Base-by-base conservation (phyloP, 371 early-diverging fungal species). In the Chytridium lagenaria region DNA sequence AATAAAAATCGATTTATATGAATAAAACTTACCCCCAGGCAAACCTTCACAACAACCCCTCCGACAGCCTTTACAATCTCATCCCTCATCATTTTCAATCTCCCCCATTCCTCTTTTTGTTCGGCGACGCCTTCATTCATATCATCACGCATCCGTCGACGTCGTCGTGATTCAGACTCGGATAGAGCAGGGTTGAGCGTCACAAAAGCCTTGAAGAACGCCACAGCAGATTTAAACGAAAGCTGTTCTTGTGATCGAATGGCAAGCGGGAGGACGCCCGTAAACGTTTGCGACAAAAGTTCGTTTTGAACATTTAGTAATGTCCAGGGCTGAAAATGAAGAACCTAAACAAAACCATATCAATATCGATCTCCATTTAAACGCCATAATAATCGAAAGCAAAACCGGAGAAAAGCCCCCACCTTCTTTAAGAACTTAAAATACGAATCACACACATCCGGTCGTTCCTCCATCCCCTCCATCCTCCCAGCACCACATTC, bases 361-460 rank as follows among this genome's bases (percentile, higher is more conserved):
- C 26, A 12, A 52, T 7, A 52, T 12, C 5, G 5, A 26, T 26
- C 12, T 22, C n/a, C 55, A 52, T 7, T 26, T 5, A 12, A 26
- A 52, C 55, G 44, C 44, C 12, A 44, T 19, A 19, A 19, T 26
- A 26, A 33, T n/a, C 23, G 33, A 1, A 12, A 71, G 30, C 33
- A 40, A 61, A 10, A 33, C 55, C 5, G 23, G 26, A 26, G 55
- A 52, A n/a, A 26, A 26, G 23, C 5, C 26, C 55, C 55, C 22
- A 77, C 80, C 51, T 69, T 39, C 10, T 51, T 30, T 12, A 80
- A 49, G 15, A 80, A 37, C 34, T 63, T 70, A 51, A 77, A 80
- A 67, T 64, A 77, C 7, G 68, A 19, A 0, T 68, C 69, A 49
- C 77, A 74, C 22, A 80, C 7, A 65, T 80, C 80, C 12, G 78